Evolutionary conservation across 2,329 filamentous ascomycete species (phyloP), one percentile per base, ranked within the genome.

Genomic region (Pseudomassariella vexata): DNA sequence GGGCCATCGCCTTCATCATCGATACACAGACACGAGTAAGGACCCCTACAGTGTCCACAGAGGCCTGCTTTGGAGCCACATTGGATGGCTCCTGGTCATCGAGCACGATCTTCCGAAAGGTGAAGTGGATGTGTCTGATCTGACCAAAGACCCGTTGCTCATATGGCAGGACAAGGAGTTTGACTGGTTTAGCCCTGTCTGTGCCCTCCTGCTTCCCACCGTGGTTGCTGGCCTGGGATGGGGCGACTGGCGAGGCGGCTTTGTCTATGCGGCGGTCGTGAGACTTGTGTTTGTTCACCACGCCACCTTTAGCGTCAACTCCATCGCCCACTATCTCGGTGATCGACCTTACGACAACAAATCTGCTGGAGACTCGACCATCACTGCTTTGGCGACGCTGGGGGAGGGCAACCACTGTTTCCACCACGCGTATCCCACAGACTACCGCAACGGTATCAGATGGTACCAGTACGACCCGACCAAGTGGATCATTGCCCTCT

Each of bases 371-470:
- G 86, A 94, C 52, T 85, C 94, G 62, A 74, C 90, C 55, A 77
- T 94, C 62, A 94, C 86, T 24, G 86, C 86, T 26, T 65, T 94
- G 12, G 80, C 87, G 47, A 94, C 86, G 25, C 80, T 94, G 15
- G 86, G 86, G 29, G 86, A 89, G 64, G 86, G 86, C 19, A 94
- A 94, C 68, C 86, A 94, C 74, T 94, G 94, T 73, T 94, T 94
- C 74, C 86, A 94, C 66, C 86, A 94, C 72, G 86, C 94, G 61
- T 94, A 94, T 65, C 87, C 87, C 34, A 90, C 85, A 9, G 86
- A 94, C 61, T 94, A 92, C 76, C 85, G 86, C 57, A 94, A 94
- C 57, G 86, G 85, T 40, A 90, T 92, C 47, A 72, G 87, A 62
- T 94, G 86, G 85, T 82, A 79, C 66, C 86, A 94, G 65, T 94